Base-by-base conservation (phyloP, 805 yeast genomes). In the Wickerhamiella slavikovae region DNA sequence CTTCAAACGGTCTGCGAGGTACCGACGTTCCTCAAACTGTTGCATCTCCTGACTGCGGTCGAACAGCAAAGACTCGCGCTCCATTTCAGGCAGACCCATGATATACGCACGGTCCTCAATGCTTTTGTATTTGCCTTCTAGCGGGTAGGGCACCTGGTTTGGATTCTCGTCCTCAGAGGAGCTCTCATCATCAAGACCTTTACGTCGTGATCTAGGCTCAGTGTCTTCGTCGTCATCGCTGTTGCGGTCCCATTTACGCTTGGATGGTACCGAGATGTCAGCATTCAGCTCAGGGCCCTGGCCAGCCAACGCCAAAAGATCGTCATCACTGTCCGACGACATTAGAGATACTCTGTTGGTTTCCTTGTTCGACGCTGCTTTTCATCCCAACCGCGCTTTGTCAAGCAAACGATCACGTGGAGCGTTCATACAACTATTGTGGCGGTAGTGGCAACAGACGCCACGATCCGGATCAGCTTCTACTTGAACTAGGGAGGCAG, bases 31-130 rank as follows among this genome's bases (percentile, higher is more conserved):
- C 35, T 77, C 71, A 53, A 62, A 83, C 40, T 76, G 70, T 51
- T 85, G 93, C 70, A 79, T 67, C 37, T 78, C 91, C 53, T 82
- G 94, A 6, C 79, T 68, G 52, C 99, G 78, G 33, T 85, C 96
- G 43, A 79, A 89, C 32, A 89, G 63, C 32, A 82, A 68, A 41
- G 76, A 72, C 57, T 89, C 98, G 45, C 96, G 74, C 44, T 78
- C 78, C 50, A 89, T 68, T 58, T 89, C 98, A 32, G 85, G 92
- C 71, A 89, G 64, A 1, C 60, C 48, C 28, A 62, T 34, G 10
- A 46, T 57, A 31, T 58, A 51, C 1, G 56, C 68, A 35, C 78
- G 65, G 52, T 89, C 99, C 6, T 57, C 61, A 31, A 71, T 93
- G 51, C 82, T 74, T 43, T 71, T 77, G 57, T 72, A 89, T 45